Conservation (phyloP, 352 stramenopile genomes). For the Globisporangium middletonii region DNA sequence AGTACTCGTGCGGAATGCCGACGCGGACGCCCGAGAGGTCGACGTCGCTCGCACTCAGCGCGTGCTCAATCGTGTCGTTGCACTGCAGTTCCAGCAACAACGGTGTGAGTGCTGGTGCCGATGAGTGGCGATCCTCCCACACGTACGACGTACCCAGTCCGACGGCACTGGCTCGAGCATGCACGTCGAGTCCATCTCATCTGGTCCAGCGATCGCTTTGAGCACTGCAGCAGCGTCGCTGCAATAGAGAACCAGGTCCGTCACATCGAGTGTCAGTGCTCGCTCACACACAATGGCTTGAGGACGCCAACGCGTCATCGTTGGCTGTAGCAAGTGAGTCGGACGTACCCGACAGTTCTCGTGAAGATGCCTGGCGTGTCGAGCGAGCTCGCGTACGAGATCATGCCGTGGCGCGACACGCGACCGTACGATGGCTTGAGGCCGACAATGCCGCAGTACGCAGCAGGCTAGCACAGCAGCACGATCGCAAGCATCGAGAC, state of each 20-base stretch:
- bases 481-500: not conserved
- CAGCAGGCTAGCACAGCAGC: conserved; percentile 60
- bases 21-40: conserved; percentile 82
- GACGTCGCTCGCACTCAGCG: conserved; percentile 17
- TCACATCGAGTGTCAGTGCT: not conserved
- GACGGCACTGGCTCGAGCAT: conserved; percentile 35
- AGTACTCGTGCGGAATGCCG: conserved; percentile 94
- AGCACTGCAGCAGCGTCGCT: conserved; percentile 80
- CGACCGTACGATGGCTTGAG: conserved; percentile 97
- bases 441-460: conserved; percentile 94
- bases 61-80: conserved; percentile 23
- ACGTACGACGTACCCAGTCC: conserved; percentile 44
- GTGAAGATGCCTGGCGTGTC: conserved; percentile 95
- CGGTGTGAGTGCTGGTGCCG: no score
- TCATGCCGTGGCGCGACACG: conserved; percentile 95
- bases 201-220: conserved; percentile 70
- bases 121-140: not conserved
- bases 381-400: conserved; percentile 95
- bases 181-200: conserved; percentile 81
- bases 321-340: not conserved
- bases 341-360: conserved; percentile 57
- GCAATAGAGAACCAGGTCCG: not conserved
- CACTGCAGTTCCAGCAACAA: conserved; percentile 17
- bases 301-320: no score
- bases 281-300: not conserved